Percentiles rank a stretch among this genome's conserved stretches.
Conservation (phyloP, 1,284 basidiomycete species). For the Peniophora sp. region DNA sequence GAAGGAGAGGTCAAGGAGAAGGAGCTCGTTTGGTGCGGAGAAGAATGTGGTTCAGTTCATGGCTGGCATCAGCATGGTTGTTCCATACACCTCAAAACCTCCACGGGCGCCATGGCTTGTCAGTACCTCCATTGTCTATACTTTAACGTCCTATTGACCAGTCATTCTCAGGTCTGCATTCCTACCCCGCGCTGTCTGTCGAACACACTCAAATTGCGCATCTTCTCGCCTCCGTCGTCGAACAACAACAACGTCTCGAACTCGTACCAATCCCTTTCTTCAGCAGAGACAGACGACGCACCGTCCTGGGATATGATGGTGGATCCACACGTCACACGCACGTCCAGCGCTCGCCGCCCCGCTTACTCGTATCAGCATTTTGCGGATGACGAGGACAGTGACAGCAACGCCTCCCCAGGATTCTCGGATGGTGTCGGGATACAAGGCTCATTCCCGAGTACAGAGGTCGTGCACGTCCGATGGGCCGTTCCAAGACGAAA, state of each 20-base stretch:
- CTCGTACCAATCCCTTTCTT: constrained; percentile 67
- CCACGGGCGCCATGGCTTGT: constrained; percentile 67
- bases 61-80: constrained; percentile 68
- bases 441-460: constrained; percentile 71
- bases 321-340: constrained; percentile 66
- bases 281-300: constrained; percentile 53
- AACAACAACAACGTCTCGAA: constrained; percentile 37
- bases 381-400: constrained; percentile 76
- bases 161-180: constrained; percentile 48
- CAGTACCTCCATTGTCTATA: constrained; percentile 17
- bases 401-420: constrained; percentile 48
- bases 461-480: constrained; percentile 64
- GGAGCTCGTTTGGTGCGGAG: constrained; percentile 44
- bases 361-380: constrained; percentile 56
- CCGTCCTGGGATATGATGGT: constrained; percentile 68
- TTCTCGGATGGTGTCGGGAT: constrained; percentile 55
- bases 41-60: constrained; percentile 58
- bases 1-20: constrained; percentile 27
- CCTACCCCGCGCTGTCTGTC: constrained; percentile 70
- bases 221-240: constrained; percentile 49
- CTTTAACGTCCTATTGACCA: constrained; percentile 1
- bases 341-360: constrained; percentile 38
- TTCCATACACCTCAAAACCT: constrained; percentile 59
- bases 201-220: constrained; percentile 63
- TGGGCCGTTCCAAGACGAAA: constrained; percentile 64